phyloP scores from a whole-genome alignment of 169 alveolate species.

The Plasmodium fragile region DNA sequence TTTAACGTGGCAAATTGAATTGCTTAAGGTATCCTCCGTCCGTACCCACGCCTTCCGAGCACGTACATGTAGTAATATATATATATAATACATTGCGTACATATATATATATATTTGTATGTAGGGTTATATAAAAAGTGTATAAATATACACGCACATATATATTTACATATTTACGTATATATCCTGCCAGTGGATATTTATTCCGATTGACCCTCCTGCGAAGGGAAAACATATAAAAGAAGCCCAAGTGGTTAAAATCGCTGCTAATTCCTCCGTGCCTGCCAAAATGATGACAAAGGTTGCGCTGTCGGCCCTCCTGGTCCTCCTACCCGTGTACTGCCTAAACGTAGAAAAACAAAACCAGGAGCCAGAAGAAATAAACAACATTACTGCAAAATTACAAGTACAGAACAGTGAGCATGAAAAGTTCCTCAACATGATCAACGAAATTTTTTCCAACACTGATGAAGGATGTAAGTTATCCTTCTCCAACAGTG shows the following conservation, averaged over 20 bases:
- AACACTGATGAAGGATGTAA: background rate
- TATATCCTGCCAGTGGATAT: background rate
- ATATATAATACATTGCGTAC: background rate
- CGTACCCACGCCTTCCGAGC: background rate
- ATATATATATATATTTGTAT: background rate
- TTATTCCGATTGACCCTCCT: background rate
- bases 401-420: background rate
- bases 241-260: background rate
- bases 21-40: background rate
- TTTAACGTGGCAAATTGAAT: background rate
- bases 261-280: background rate
- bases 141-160: background rate
- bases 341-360: background rate
- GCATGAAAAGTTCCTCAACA: background rate
- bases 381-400: background rate
- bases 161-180: background rate
- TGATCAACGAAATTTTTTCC: conserved; percentile 11
- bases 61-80: background rate
- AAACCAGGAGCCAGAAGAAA: background rate
- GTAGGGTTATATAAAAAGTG: background rate
- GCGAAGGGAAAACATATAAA: background rate
- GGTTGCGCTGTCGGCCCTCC: background rate
- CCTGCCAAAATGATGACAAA: conserved; percentile 25
- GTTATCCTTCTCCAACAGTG: background rate
- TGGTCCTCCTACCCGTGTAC: conserved; percentile 11